Evolutionary conservation across 208 protist species (phyloP).

Genomic region (Polymyxa betae): DNA sequence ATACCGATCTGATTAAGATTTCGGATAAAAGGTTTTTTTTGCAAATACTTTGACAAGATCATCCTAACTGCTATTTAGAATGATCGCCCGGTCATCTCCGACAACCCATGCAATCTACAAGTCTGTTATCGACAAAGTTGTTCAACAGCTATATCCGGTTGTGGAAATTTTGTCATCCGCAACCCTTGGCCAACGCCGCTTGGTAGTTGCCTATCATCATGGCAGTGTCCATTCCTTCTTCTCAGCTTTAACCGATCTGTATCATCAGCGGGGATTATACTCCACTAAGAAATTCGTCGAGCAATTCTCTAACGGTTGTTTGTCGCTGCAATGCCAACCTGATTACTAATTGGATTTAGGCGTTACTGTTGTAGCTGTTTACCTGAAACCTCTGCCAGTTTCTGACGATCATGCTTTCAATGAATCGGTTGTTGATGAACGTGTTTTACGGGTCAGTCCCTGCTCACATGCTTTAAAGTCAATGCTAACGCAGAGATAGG

Average conservation of each 20-base stretch:
- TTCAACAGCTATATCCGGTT: conserved; percentile 1
- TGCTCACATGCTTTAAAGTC: no score
- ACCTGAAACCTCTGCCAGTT: conserved; percentile 29
- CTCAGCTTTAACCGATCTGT: conserved; percentile 37
- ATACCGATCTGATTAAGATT: conserved; percentile 7
- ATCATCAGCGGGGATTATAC: conserved; percentile 31
- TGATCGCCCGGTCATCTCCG: not conserved
- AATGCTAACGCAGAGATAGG: no score
- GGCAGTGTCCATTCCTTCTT: conserved; percentile 29
- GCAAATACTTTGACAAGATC: not conserved
- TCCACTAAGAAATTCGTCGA: conserved; percentile 39
- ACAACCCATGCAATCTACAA: not conserved
- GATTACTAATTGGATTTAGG: not conserved
- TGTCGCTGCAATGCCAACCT: not conserved
- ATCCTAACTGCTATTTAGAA: not conserved
- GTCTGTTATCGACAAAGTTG: not conserved
- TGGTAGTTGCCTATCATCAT: conserved; percentile 37
- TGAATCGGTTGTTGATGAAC: conserved; percentile 1
- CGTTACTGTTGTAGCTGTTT: conserved; percentile 16
- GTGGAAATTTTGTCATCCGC: not conserved
- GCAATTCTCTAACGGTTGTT: conserved; percentile 26
- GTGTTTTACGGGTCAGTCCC: not conserved
- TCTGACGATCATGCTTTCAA: conserved; percentile 28
- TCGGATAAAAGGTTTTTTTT: not conserved
- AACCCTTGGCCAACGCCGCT: conserved; percentile 36